These are phyloP conservation scores for Globisporangium mamillatum DNA, from an alignment of 352 stramenopile genomes.

Conservation along the genomic window DNA sequence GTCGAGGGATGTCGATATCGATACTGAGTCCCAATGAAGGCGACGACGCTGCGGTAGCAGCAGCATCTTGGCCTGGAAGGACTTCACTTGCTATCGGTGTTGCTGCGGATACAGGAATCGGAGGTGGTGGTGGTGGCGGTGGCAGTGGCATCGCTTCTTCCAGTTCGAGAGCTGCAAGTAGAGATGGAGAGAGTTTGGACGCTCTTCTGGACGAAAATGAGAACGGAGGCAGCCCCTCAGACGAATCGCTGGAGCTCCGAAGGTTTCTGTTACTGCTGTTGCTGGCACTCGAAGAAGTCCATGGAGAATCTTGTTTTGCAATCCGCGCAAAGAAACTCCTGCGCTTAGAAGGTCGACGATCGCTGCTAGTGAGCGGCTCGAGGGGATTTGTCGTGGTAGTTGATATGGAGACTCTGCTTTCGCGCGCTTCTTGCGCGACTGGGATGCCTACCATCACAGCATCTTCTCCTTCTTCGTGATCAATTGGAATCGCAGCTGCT, in stretches of 20 bases:
- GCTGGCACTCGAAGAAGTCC: slow-evolving; percentile 1
- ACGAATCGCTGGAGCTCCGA: slow-evolving; percentile 7
- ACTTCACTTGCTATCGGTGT: neutral
- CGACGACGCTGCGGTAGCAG: neutral
- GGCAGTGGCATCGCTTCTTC: neutral
- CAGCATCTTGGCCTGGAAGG: neutral
- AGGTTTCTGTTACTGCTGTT: slow-evolving; percentile 11
- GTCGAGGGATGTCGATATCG: neutral
- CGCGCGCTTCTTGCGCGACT: slow-evolving; percentile 5
- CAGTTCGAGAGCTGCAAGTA: neutral
- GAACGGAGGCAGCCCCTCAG: slow-evolving; percentile 1
- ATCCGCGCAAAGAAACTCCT: slow-evolving; percentile 21
- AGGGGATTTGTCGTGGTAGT: neutral
- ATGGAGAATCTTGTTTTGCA: slow-evolving; percentile 3
- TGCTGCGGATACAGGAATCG: neutral
- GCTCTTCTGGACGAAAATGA: slow-evolving; percentile 5
- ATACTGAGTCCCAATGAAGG: neutral
- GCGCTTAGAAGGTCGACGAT: slow-evolving; percentile 19
- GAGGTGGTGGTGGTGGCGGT: neutral
- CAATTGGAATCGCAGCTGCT: neutral
- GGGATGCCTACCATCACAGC: slow-evolving; percentile 7
- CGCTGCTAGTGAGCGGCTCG: neutral
- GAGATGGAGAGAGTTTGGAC: slow-evolving; percentile 8
- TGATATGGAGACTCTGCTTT: slow-evolving; percentile 1
- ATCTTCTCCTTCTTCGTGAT: neutral